phyloP scores from a whole-genome alignment of 306 rosid species.

The Begonia peltatifolia region DNA sequence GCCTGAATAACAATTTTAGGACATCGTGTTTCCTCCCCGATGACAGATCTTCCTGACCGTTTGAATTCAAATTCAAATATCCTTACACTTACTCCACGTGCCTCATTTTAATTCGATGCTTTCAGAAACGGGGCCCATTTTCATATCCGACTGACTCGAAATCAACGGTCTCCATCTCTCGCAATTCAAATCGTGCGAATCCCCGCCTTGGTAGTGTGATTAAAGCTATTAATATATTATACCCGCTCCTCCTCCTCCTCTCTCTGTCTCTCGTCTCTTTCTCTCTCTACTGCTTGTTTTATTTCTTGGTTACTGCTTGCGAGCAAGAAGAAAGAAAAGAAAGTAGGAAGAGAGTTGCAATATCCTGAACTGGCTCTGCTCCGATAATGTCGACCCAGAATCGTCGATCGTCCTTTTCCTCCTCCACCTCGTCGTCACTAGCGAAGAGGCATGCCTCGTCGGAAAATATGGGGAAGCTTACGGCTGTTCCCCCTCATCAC shows the following conservation, averaged over 20 bases:
- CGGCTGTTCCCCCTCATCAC: slow-evolving; percentile 21
- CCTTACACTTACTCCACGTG: too few species aligned
- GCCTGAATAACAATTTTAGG: background rate
- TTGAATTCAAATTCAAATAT: slow-evolving; percentile 52
- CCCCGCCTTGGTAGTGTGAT: slow-evolving; percentile 47
- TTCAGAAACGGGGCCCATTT: slow-evolving; percentile 25
- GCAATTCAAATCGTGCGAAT: slow-evolving; percentile 35
- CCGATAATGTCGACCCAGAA: slow-evolving; percentile 41
- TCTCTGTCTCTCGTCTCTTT: slow-evolving; percentile 5
- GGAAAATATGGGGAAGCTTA: slow-evolving; percentile 23
- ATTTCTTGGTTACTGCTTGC: slow-evolving; percentile 19
- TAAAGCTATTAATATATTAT: background rate
- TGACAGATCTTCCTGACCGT: slow-evolving; percentile 57
- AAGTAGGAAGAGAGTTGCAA: background rate
- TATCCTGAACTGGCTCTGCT: background rate
- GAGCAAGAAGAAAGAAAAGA: background rate
- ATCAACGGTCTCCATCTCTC: slow-evolving; percentile 41
- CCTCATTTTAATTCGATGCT: too few species aligned
- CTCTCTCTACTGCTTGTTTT: slow-evolving; percentile 3
- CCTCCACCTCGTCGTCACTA: slow-evolving; percentile 63
- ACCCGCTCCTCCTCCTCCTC: slow-evolving; percentile 1
- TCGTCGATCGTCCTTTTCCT: slow-evolving; percentile 56
- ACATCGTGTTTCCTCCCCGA: background rate
- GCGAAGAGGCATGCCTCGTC: slow-evolving; percentile 52
- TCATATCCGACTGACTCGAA: slow-evolving; percentile 32